These are phyloP conservation scores for Colletotrichum sp. DNA, from an alignment of 2,329 filamentous ascomycete species.

Conservation along the genomic window DNA sequence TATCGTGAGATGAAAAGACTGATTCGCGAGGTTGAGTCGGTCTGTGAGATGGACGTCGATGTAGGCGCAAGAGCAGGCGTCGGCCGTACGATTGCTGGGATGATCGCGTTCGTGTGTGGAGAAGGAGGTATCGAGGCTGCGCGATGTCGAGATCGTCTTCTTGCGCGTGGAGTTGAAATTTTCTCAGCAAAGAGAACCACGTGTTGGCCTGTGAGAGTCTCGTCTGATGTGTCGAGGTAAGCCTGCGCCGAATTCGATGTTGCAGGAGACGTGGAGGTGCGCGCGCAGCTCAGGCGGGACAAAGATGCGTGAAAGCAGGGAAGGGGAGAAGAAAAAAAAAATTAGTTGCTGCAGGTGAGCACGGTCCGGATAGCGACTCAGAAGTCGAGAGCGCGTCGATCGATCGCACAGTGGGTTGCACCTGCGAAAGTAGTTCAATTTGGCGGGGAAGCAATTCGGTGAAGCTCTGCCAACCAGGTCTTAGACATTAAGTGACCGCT, in stretches of 20 bases:
- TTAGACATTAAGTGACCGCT: background rate
- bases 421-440: background rate
- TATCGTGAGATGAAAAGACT: background rate
- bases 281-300: background rate
- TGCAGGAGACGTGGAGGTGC: background rate
- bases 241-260: background rate
- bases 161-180: background rate
- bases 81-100: background rate
- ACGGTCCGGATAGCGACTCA: slow-evolving; percentile 2
- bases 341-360: slow-evolving; percentile 8
- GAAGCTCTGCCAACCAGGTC: background rate
- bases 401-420: background rate
- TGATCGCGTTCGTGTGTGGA: background rate
- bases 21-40: background rate
- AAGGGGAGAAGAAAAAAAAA: background rate
- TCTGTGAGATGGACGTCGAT: background rate
- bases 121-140: background rate
- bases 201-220: background rate
- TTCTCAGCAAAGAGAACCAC: background rate
- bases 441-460: background rate
- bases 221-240: background rate
- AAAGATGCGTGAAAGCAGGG: background rate
- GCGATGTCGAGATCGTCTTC: background rate
- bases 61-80: background rate
- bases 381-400: background rate